Base-by-base conservation (phyloP, 2,329 filamentous ascomycete genomes). In the Aspergillus sojae region DNA sequence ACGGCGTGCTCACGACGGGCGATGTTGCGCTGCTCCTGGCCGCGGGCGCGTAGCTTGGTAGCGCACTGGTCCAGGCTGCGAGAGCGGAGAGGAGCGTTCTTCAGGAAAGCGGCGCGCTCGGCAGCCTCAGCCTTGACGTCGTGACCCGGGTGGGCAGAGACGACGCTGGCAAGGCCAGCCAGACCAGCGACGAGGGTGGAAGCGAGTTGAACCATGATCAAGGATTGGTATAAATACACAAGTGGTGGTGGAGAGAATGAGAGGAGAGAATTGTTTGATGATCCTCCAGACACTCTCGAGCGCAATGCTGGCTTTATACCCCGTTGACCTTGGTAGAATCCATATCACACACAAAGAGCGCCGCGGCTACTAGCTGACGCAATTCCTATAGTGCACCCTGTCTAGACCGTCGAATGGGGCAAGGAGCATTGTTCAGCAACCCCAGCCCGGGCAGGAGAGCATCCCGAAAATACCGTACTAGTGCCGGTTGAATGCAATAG, bases 141-240 rank as follows among this genome's bases (percentile, higher is more conserved):
- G 64, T 85, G 83, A 64, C 83, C 83, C 1, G 83, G 83, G 63
- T 86, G 82, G 23, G 81, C 81, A 23, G 68, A 70, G 21, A 66
- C 72, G 52, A 74, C 26, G 62, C 65, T 67, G 32, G 70, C 64
- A 21, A 77, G 67, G 54, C 70, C 68, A 36, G 69, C 58, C 39
- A 74, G 62, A 52, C 71, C 69, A 30, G 70, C 57, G 9, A 70
- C 57, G 21, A 75, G 41, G 43, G 67, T 61, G 57, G 72, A 68
- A 32, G 55, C 41, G 48, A 68, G 57, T 26, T 58, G 64, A 28
- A 69, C 65, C 65, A 68, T 69, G 12, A 26, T 64, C 57, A 39
- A 43, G 32, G n/a, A 11, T 26, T 21, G 39, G 26, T 48, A 56
- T 3, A 50, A 10, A 52, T 23, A 36, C 16, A 28, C 16, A 4